phyloP scores from a whole-genome alignment of 805 yeast species.

The Kregervanrija fluxuum region DNA sequence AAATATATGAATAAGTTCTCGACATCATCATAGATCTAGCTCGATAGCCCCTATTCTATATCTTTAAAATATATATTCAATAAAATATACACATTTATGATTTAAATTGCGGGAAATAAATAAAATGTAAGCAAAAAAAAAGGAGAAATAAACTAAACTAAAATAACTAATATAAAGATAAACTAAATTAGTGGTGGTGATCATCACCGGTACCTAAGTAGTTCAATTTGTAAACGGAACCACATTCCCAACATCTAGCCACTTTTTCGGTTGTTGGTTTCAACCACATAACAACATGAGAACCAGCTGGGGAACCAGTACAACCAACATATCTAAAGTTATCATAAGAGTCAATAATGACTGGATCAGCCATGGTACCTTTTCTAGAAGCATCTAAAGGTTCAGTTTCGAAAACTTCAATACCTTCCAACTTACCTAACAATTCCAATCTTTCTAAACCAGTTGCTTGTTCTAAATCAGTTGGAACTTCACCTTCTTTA shows the following conservation, averaged over 20 bases:
- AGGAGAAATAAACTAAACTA: no score
- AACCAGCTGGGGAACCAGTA: constrained; percentile 91
- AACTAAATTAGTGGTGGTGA: constrained; percentile 34
- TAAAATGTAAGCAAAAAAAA: no score
- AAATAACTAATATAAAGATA: no score
- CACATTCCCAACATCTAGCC: constrained; percentile 98
- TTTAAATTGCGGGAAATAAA: no score
- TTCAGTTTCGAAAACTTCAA: constrained; percentile 84
- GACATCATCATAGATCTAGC: no score
- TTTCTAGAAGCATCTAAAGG: constrained; percentile 82
- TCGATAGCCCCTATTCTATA: no score
- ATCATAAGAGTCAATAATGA: constrained; percentile 82
- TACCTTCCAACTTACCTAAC: constrained; percentile 91
- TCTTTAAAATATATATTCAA: no score
- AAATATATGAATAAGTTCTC: no score
- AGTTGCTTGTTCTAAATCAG: constrained; percentile 93
- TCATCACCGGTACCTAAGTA: constrained; percentile 73
- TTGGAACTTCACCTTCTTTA: constrained; percentile 72
- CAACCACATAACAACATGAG: constrained; percentile 89
- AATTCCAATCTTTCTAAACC: constrained; percentile 96
- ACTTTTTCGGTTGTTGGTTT: constrained; percentile 75
- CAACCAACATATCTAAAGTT: constrained; percentile 95
- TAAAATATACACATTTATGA: no score
- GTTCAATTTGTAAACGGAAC: constrained; percentile 85
- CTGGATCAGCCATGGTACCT: constrained; percentile 89